Evolutionary conservation across 192 early-diverging fungal genomes (phyloP).

Genomic region (Podila minutissima): DNA sequence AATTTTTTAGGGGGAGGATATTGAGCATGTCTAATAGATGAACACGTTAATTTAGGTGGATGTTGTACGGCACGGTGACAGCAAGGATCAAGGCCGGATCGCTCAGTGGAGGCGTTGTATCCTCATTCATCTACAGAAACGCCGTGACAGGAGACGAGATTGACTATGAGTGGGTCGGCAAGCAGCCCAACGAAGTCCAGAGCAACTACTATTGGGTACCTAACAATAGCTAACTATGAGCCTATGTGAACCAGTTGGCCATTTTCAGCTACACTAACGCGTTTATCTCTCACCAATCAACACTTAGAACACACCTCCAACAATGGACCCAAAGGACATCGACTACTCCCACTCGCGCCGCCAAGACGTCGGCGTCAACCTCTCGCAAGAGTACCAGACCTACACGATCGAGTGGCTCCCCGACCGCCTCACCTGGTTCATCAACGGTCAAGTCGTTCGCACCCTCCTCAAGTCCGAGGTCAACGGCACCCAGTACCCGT

Average conservation of each 20-base stretch:
- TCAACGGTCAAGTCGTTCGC: slow-evolving; percentile 59
- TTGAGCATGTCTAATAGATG: background rate
- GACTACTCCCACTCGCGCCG: slow-evolving; percentile 31
- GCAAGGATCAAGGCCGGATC: slow-evolving; percentile 52
- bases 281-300: background rate
- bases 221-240: background rate
- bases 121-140: slow-evolving; percentile 60
- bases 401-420: slow-evolving; percentile 69
- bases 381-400: slow-evolving; percentile 57
- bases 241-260: background rate
- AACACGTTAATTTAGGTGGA: slow-evolving; percentile 22
- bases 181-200: slow-evolving; percentile 54
- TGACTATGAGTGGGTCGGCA: slow-evolving; percentile 73
- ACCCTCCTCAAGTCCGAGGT: slow-evolving; percentile 59
- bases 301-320: slow-evolving; percentile 28
- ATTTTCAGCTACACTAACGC: background rate
- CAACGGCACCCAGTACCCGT: slow-evolving; percentile 58
- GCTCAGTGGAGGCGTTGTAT: slow-evolving; percentile 59
- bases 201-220: slow-evolving; percentile 46
- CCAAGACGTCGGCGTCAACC: slow-evolving; percentile 47
- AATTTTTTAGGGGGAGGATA: too few relatives aligned
- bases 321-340: slow-evolving; percentile 51
- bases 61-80: slow-evolving; percentile 49
- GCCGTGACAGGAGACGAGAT: slow-evolving; percentile 64
- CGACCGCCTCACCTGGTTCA: slow-evolving; percentile 65